Evolutionary conservation across 345 rosid species (phyloP).

Genomic region (Lepidium africanum): DNA sequence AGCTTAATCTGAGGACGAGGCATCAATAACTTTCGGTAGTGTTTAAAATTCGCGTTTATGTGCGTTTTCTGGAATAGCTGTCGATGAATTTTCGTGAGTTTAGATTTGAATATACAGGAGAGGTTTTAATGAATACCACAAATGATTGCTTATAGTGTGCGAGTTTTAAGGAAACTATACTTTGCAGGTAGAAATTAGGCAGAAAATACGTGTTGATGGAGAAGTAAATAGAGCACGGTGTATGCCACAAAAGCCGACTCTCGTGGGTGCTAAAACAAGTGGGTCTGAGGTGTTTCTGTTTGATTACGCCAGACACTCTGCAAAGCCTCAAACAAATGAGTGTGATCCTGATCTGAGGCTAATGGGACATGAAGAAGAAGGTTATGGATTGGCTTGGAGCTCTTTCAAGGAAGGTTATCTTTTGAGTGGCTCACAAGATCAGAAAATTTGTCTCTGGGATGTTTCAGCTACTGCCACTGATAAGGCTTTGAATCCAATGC

Average conservation of each 20-base stretch:
- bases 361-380: slow-evolving; percentile 88
- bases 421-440: slow-evolving; percentile 84
- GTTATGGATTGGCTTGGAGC: slow-evolving; percentile 94
- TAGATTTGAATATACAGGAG: not conserved
- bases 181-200: slow-evolving; percentile 66
- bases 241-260: slow-evolving; percentile 73
- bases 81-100: not conserved
- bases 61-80: not conserved
- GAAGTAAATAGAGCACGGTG: slow-evolving; percentile 89
- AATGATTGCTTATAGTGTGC: not conserved
- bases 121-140: not conserved
- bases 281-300: slow-evolving; percentile 70
- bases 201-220: slow-evolving; percentile 75
- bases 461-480: slow-evolving; percentile 48
- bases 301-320: slow-evolving; percentile 54
- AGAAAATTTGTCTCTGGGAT: slow-evolving; percentile 86
- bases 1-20: not conserved
- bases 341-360: slow-evolving; percentile 81
- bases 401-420: slow-evolving; percentile 77
- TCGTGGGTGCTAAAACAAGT: slow-evolving; percentile 79
- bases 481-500: slow-evolving; percentile 56
- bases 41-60: not conserved
- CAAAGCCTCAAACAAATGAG: slow-evolving; percentile 31
- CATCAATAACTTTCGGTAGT: not conserved
- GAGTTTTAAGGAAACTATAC: not conserved